Percentiles rank a stretch among this genome's conserved stretches.
Conservation (phyloP, 2,329 filamentous ascomycete genomes). For the Mycosphaerella arachidis region DNA sequence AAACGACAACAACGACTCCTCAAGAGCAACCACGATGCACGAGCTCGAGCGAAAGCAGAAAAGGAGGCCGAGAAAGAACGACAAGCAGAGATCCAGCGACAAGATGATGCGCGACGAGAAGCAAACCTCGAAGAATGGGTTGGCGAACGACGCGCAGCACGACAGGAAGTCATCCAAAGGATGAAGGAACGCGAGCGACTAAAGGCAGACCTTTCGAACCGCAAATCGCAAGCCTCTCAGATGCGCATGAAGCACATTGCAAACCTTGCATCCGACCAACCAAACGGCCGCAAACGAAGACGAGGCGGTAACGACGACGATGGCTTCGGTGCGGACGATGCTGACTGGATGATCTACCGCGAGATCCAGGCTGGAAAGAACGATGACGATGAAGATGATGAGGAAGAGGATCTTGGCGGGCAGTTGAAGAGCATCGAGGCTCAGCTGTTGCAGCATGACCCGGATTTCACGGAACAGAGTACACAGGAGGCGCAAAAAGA, state of each 20-base stretch:
- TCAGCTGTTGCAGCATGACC: slow-evolving; percentile 81
- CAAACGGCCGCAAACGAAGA: slow-evolving; percentile 68
- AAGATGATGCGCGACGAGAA: slow-evolving; percentile 77
- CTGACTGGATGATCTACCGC: slow-evolving; percentile 96
- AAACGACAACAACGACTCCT: slow-evolving; percentile 89
- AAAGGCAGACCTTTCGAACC: slow-evolving; percentile 91
- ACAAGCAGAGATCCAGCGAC: slow-evolving; percentile 72
- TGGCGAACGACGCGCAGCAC: slow-evolving; percentile 69
- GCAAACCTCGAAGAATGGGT: slow-evolving; percentile 85
- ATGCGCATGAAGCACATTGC: slow-evolving; percentile 98
- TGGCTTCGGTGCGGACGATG: slow-evolving; percentile 93
- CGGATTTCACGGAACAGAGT: slow-evolving; percentile 83
- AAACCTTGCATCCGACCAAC: slow-evolving; percentile 86
- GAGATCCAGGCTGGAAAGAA: slow-evolving; percentile 84
- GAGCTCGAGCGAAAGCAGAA: slow-evolving; percentile 89
- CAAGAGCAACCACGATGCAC: slow-evolving; percentile 91
- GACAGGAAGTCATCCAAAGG: slow-evolving; percentile 65
- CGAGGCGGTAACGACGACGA: slow-evolving; percentile 85
- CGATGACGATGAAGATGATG: slow-evolving; percentile 89
- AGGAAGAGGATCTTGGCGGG: slow-evolving; percentile 78
- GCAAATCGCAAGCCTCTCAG: slow-evolving; percentile 91
- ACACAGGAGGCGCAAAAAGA: slow-evolving; percentile 89
- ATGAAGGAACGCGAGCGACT: slow-evolving; percentile 92
- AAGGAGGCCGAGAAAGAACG: slow-evolving; percentile 90
- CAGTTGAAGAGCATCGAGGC: slow-evolving; percentile 73